Percentiles rank a stretch among this genome's conserved stretches.
These are phyloP conservation scores for Cyberlindnera mrakii DNA, from an alignment of 805 yeast species.

Conservation along the genomic window DNA sequence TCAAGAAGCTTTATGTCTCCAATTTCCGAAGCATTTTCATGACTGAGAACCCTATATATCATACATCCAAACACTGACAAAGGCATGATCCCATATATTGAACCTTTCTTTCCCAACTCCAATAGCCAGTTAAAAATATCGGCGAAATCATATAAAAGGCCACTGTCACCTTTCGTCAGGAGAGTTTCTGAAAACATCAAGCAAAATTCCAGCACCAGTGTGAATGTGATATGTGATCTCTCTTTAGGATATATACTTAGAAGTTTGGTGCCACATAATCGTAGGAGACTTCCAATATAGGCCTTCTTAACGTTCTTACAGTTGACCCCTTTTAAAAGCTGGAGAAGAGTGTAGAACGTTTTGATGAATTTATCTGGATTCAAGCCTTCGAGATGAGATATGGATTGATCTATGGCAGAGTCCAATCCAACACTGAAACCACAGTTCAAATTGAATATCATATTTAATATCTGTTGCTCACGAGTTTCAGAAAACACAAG, in stretches of 20 bases:
- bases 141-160: slow-evolving; percentile 34
- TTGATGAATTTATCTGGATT: slow-evolving; percentile 5
- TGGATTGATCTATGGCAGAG: slow-evolving; percentile 9
- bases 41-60: slow-evolving; percentile 25
- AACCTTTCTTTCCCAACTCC: slow-evolving; percentile 32
- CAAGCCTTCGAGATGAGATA: slow-evolving; percentile 9
- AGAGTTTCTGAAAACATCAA: slow-evolving; percentile 23
- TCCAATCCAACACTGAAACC: slow-evolving; percentile 4
- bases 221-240: slow-evolving; percentile 34
- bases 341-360: slow-evolving; percentile 11
- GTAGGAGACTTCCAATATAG: slow-evolving; percentile 6
- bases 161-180: slow-evolving; percentile 17
- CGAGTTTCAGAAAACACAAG: not conserved
- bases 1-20: not conserved
- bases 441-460: slow-evolving; percentile 6
- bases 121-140: slow-evolving; percentile 45
- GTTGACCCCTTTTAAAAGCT: slow-evolving; percentile 3
- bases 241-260: slow-evolving; percentile 28
- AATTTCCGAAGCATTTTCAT: slow-evolving; percentile 16
- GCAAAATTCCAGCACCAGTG: slow-evolving; percentile 29
- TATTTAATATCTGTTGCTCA: slow-evolving; percentile 9
- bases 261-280: slow-evolving; percentile 15
- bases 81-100: slow-evolving; percentile 35
- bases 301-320: slow-evolving; percentile 2
- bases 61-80: slow-evolving; percentile 28